Conservation (phyloP, 108 stramenopile genomes). For the Epipyxis sp. region DNA sequence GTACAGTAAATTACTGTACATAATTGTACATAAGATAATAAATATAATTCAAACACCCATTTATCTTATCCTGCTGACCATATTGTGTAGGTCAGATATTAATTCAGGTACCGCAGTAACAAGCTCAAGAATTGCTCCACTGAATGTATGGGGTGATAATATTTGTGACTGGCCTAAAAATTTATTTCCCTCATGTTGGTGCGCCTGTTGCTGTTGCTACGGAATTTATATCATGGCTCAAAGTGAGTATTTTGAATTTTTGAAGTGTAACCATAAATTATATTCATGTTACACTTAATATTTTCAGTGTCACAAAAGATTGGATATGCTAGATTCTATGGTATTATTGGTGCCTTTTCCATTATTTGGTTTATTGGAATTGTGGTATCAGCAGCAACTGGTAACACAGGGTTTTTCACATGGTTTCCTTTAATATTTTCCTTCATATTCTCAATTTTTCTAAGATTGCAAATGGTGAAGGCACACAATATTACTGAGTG, state of each 20-base stretch:
- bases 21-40: no score
- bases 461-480: not conserved
- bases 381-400: not conserved
- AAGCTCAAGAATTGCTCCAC: not conserved
- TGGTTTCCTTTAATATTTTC: not conserved
- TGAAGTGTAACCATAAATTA: not conserved
- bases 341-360: not conserved
- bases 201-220: not conserved
- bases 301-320: not conserved
- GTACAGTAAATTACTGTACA: no score
- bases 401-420: not conserved
- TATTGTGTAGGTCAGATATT: not conserved
- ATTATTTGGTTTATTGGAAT: not conserved
- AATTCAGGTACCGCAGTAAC: not conserved
- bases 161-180: constrained; percentile 23
- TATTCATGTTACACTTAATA: not conserved
- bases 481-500: not conserved
- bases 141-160: not conserved
- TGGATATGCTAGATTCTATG: not conserved
- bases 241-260: not conserved
- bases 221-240: not conserved
- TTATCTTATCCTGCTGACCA: no score
- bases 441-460: not conserved
- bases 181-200: constrained; percentile 6
- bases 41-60: no score